Base-by-base conservation (phyloP, 495 filamentous ascomycete species). In the Penicillium chermesinum region DNA sequence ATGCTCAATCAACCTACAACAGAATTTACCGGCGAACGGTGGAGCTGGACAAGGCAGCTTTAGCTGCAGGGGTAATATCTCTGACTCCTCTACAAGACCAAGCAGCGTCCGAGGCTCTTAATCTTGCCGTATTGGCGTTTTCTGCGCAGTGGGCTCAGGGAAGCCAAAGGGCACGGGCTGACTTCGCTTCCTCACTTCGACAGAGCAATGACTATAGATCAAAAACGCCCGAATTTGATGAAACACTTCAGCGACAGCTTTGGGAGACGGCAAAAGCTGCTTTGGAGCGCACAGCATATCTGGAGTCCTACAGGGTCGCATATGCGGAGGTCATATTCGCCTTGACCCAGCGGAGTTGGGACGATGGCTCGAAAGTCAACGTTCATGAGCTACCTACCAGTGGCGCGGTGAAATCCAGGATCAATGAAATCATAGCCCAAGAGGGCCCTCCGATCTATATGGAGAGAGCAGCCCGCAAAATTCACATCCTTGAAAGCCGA, bases 271-370 rank as follows among this genome's bases (percentile, higher is more conserved):
- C 73, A 15, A 49, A 57, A 0, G 49, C 57, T 7, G 66, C 66
- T 6, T 47, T 77, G 19, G 54, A 69, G 37, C 52, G 62, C 35
- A 59, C 64, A 4, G 50, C 58, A 0, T 57, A 52, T 1, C 60
- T 73, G 4, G 62, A 67, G n/a, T 77, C 71, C 2, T 74, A 72
- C 39, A 59, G 71, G 16, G 55, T 76, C 18, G 58, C 66, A 1
- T 73, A 71, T 41, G 74, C 74, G 15, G 61, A 70, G 12, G 66
- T 77, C 7, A 65, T 77, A 7, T 75, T 75, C 52, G 66, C 67
- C 20, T 47, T 76, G 18, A 72, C 72, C 1, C 72, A 76, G 43
- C 55, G 55, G 20, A 72, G 69, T 13, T 35, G 66, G 32, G 50
- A 57, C 2, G 47, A 46, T n/a, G 41, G 43, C 9, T 44, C 57